Conservation (phyloP, 129 eudicot species). For the carrot (Daucus carota) region DNA sequence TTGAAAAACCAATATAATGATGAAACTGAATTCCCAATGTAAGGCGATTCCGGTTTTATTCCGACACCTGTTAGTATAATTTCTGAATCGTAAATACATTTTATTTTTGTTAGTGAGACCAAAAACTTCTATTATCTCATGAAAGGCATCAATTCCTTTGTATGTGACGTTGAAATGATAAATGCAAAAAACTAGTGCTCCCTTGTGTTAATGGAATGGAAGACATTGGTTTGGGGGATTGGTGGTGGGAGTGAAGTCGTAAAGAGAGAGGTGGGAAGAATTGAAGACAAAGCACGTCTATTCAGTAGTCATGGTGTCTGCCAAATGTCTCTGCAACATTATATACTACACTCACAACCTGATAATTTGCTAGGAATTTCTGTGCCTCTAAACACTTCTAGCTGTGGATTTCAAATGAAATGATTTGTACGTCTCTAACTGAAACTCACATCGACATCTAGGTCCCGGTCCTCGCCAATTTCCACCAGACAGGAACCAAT, state of each 20-base stretch:
- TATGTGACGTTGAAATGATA: neutral
- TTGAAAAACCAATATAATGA: neutral
- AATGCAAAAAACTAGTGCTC: neutral
- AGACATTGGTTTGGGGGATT: neutral
- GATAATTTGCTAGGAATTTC: neutral
- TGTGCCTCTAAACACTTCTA: neutral
- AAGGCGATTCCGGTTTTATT: neutral
- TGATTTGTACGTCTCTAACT: constrained; percentile 24
- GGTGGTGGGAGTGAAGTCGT: neutral
- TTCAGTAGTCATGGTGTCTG: constrained; percentile 6
- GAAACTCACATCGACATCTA: constrained; percentile 89
- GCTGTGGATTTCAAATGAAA: neutral
- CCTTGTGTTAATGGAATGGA: neutral
- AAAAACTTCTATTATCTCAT: neutral
- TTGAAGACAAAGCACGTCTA: neutral
- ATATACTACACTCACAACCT: neutral
- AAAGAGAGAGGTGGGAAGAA: neutral
- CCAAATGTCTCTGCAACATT: constrained; percentile 1
- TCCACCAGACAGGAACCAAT: constrained; percentile 67
- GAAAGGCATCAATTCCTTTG: neutral
- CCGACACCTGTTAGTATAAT: no score
- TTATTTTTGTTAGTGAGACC: neutral
- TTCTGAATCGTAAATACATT: neutral
- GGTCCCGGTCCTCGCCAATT: constrained; percentile 89
- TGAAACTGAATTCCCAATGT: neutral